Evolutionary conservation across 257 asterid genomes (phyloP).

Genomic region (Solanum chmielewskii): DNA sequence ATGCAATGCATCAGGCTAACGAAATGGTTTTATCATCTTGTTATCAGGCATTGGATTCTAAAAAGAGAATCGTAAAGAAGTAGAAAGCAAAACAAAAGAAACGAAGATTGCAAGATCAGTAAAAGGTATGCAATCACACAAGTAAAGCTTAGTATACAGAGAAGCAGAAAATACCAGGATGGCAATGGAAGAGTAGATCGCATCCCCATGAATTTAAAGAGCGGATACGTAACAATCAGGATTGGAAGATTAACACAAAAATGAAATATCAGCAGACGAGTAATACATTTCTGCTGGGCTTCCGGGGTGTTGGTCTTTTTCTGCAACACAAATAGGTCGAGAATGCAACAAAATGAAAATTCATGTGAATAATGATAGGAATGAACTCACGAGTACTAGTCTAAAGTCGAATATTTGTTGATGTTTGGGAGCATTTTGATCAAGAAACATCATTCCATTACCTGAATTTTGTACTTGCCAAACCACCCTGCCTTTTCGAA

Average conservation of each 20-base stretch:
- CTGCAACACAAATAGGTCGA: slow-evolving; percentile 39
- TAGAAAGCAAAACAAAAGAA: neutral
- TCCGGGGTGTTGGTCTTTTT: slow-evolving; percentile 70
- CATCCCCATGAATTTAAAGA: slow-evolving; percentile 91
- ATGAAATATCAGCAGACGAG: slow-evolving; percentile 77
- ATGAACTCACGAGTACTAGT: neutral
- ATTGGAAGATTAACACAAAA: slow-evolving; percentile 84
- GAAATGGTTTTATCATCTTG: neutral
- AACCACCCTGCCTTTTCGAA: slow-evolving; percentile 96
- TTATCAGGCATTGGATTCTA: neutral
- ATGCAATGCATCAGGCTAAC: neutral
- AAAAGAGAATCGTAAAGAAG: neutral
- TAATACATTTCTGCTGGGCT: slow-evolving; percentile 88
- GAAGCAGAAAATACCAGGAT: slow-evolving; percentile 88
- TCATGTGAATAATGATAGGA: neutral
- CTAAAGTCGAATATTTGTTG: neutral
- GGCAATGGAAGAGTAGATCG: slow-evolving; percentile 88
- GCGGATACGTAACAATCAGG: slow-evolving; percentile 73
- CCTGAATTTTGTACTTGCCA: slow-evolving; percentile 96
- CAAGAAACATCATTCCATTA: slow-evolving; percentile 5
- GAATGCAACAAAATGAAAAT: neutral
- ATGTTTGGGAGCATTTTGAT: neutral
- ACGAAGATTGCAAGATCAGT: neutral
- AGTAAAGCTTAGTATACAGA: slow-evolving; percentile 34
- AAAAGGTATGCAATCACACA: neutral